Percentiles rank a stretch among this genome's conserved stretches.
Evolutionary conservation across 225 moss, liverwort and hornwort species (phyloP).

Genomic region (Sphagnum contortum): DNA sequence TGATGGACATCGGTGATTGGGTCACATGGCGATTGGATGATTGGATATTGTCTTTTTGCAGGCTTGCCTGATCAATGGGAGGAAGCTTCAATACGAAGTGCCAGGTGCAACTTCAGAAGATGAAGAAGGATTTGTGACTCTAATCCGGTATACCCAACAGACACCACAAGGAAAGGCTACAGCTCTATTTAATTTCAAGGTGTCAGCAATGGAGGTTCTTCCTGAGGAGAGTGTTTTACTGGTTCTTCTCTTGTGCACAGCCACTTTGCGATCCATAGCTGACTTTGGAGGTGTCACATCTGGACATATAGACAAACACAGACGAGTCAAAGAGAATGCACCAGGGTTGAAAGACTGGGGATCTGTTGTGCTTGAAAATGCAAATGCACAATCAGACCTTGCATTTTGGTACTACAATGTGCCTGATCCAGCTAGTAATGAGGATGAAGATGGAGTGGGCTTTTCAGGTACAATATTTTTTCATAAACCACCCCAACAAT

Average conservation of each 20-base stretch:
- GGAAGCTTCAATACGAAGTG: conserved; percentile 68
- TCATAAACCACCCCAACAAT: no score
- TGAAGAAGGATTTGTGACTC: conserved; percentile 79
- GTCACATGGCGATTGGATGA: no score
- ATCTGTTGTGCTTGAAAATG: conserved; percentile 65
- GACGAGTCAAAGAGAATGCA: conserved; percentile 44
- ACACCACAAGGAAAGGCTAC: conserved; percentile 83
- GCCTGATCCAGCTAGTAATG: background rate
- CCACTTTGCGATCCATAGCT: conserved; percentile 61
- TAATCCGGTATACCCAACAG: conserved; percentile 64
- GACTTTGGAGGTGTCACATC: conserved; percentile 70
- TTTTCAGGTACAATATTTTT: no score
- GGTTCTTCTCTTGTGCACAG: conserved; percentile 71
- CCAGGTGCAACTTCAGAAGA: conserved; percentile 25
- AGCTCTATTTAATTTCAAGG: conserved; percentile 78
- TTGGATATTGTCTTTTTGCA: conserved; percentile 1
- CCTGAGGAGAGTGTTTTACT: conserved; percentile 70
- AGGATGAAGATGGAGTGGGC: no score
- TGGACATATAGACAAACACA: conserved; percentile 44
- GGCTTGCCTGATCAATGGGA: conserved; percentile 70
- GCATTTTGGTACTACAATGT: conserved; percentile 65
- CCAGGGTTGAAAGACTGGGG: conserved; percentile 78
- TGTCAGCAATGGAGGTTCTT: conserved; percentile 76
- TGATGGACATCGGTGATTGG: no score
- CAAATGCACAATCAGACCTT: conserved; percentile 36